phyloP scores from a whole-genome alignment of 2,329 filamentous ascomycete species.

The Hymenoscyphus occultus region DNA sequence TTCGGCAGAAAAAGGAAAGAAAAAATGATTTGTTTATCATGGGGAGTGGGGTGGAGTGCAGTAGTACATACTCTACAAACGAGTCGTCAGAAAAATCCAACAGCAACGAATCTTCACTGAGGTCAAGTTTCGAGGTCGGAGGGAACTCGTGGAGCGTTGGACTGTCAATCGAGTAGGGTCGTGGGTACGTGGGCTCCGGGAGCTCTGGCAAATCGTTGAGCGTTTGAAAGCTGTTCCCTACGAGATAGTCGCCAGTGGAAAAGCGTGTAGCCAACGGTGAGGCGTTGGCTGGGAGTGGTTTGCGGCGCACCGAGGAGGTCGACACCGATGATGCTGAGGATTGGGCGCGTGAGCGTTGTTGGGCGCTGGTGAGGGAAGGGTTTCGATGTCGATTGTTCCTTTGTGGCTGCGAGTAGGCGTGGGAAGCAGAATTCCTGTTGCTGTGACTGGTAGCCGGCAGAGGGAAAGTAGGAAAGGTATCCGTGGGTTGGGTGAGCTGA shows the following conservation, averaged over 20 bases:
- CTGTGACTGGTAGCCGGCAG: background rate
- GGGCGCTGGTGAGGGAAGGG: conserved; percentile 21
- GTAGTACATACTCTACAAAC: conserved; percentile 18
- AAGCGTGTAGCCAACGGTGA: conserved; percentile 50
- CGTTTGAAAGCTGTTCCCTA: conserved; percentile 34
- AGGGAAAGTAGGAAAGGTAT: conserved; percentile 17
- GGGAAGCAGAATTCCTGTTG: conserved; percentile 9
- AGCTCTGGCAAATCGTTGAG: conserved; percentile 44
- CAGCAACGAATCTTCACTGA: conserved; percentile 13
- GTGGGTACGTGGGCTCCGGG: conserved; percentile 44
- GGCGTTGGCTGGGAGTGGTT: conserved; percentile 57
- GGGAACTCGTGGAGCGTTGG: conserved; percentile 61
- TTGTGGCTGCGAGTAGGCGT: conserved; percentile 15
- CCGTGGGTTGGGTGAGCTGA: conserved; percentile 23
- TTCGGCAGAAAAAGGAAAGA: conserved; percentile 13
- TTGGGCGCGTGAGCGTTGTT: conserved; percentile 26
- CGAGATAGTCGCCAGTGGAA: conserved; percentile 41
- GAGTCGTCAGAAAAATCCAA: conserved; percentile 8
- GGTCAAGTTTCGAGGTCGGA: conserved; percentile 19
- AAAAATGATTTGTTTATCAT: background rate
- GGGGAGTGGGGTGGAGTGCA: background rate
- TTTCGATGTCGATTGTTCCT: conserved; percentile 19
- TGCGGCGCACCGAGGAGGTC: conserved; percentile 48
- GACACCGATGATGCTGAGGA: conserved; percentile 29
- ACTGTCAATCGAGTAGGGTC: conserved; percentile 56